A percentile compares a stretch with the other conserved stretches of the same genome.
These are phyloP conservation scores for Cyclanthera cordifolia DNA, from an alignment of 306 rosid species.

Conservation along the genomic window DNA sequence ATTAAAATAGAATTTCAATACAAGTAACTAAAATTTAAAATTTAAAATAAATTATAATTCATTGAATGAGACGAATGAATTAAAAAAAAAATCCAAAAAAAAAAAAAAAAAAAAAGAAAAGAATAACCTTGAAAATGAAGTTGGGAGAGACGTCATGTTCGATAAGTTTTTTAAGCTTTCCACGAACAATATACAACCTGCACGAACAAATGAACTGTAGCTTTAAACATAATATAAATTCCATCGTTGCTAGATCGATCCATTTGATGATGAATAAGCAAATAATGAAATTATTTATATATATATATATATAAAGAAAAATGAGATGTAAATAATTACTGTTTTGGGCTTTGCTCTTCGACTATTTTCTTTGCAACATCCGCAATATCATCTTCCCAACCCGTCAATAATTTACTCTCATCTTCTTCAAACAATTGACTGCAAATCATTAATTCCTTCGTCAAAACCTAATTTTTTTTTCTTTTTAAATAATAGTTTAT, in stretches of 20 bases:
- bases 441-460: conserved; percentile 13
- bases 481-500: background rate
- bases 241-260: no score
- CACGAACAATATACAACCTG: conserved; percentile 53
- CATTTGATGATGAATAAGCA: no score
- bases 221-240: background rate
- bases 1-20: no score
- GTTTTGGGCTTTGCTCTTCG: conserved; percentile 73
- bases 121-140: conserved; percentile 44
- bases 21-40: no score
- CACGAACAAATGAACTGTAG: no score
- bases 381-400: conserved; percentile 74
- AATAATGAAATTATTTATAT: no score
- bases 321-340: conserved; percentile 27
- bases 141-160: conserved; percentile 46
- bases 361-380: conserved; percentile 48
- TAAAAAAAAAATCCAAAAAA: background rate
- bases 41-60: no score
- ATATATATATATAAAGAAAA: background rate
- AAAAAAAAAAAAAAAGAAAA: background rate
- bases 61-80: background rate
- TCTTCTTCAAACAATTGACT: conserved; percentile 47
- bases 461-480: background rate
- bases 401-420: conserved; percentile 39
- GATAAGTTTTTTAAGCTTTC: conserved; percentile 51